Conservation (phyloP, 495 filamentous ascomycete species). For the Neurospora africana region DNA sequence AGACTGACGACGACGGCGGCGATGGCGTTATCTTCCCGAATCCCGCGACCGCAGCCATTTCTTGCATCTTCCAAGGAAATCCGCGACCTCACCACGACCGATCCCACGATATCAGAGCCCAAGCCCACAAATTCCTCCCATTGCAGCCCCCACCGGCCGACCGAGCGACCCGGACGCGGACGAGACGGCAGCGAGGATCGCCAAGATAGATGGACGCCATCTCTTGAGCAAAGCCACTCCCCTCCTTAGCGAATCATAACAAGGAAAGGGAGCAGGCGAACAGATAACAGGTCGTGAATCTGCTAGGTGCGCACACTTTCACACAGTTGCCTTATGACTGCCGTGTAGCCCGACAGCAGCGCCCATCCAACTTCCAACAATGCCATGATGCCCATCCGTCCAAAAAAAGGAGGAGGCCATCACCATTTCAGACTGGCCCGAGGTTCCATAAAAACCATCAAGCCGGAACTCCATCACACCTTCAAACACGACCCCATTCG, state of each 20-base stretch:
- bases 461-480: not conserved
- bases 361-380: not conserved
- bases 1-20: not conserved
- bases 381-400: not conserved
- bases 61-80: not conserved
- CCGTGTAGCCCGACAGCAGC: not conserved
- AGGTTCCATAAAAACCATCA: not conserved
- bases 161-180: not conserved
- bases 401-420: not conserved
- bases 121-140: not conserved
- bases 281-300: not conserved
- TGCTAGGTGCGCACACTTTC: not conserved
- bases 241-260: not conserved
- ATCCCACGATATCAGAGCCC: not conserved
- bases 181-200: not conserved
- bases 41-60: not conserved
- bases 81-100: not conserved
- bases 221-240: not conserved
- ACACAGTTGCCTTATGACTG: not conserved
- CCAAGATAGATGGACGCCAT: not conserved
- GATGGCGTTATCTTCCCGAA: not conserved
- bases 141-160: not conserved
- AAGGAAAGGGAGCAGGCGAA: not conserved
- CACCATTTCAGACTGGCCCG: not conserved
- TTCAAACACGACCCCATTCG: not conserved